Percentiles rank a stretch among this genome's conserved stretches.
Evolutionary conservation across 805 yeast genomes (phyloP).

Genomic region (Lachancea thermotolerans): DNA sequence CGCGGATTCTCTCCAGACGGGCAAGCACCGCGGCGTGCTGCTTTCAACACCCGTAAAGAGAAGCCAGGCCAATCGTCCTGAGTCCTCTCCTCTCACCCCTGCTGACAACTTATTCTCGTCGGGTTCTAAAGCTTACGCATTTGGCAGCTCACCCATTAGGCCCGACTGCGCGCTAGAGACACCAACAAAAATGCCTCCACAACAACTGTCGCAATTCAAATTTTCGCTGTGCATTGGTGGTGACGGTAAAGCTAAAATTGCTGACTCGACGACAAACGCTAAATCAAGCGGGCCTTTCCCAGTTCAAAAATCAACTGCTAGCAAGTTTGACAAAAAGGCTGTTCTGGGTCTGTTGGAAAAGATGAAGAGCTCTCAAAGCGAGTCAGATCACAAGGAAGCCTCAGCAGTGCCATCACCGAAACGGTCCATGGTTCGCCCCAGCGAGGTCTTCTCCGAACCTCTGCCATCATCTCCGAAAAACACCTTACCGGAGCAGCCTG

Average conservation of each 20-base stretch:
- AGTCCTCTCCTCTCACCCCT: slow-evolving; percentile 17
- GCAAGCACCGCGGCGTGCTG: slow-evolving; percentile 22
- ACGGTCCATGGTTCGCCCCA: slow-evolving; percentile 3
- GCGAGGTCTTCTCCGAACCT: slow-evolving; percentile 7
- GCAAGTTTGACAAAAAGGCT: slow-evolving; percentile 20
- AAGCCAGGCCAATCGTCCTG: slow-evolving; percentile 1
- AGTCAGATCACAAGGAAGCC: neutral
- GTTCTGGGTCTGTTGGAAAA: slow-evolving; percentile 25
- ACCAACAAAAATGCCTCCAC: slow-evolving; percentile 1
- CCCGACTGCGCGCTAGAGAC: slow-evolving; percentile 1
- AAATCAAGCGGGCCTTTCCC: neutral
- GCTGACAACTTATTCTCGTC: slow-evolving; percentile 19
- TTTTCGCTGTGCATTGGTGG: slow-evolving; percentile 26
- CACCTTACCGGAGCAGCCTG: slow-evolving; percentile 8
- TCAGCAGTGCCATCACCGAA: slow-evolving; percentile 1
- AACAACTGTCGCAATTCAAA: slow-evolving; percentile 11
- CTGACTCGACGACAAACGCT: slow-evolving; percentile 5
- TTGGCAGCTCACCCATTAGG: slow-evolving; percentile 14
- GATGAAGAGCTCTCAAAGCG: slow-evolving; percentile 19
- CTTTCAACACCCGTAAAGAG: slow-evolving; percentile 22
- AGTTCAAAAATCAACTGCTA: slow-evolving; percentile 2
- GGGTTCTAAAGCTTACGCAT: slow-evolving; percentile 10
- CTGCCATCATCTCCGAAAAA: slow-evolving; percentile 13
- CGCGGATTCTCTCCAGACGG: neutral
- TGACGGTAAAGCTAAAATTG: slow-evolving; percentile 31